A percentile compares a stretch with the other conserved stretches of the same genome.
Conservation (phyloP, 1,139 yeast genomes). For the Pneumocystis canis region DNA sequence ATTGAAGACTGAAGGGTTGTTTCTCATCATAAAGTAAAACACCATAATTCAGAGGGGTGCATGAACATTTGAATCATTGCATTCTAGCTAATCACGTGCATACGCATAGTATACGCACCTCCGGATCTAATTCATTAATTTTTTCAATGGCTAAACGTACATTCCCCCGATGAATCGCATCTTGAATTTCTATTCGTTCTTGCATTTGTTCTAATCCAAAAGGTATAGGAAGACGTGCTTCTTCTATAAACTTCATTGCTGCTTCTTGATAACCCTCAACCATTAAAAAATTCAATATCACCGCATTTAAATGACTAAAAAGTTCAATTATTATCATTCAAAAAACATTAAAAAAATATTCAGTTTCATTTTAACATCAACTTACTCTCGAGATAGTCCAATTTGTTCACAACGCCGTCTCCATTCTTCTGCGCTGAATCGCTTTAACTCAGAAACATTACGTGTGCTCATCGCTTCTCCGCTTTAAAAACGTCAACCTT, state of each 20-base stretch:
- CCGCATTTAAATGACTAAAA: constrained; percentile 22
- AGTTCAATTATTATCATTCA: background rate
- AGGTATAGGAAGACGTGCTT: constrained; percentile 22
- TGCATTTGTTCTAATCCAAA: constrained; percentile 21
- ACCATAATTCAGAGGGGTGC: constrained; percentile 20
- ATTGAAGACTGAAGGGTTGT: constrained; percentile 20
- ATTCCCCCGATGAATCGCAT: constrained; percentile 24
- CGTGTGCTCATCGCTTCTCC: background rate
- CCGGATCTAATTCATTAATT: constrained; percentile 28
- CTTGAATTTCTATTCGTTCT: constrained; percentile 24
- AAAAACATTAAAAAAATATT: background rate
- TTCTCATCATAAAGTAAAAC: constrained; percentile 18
- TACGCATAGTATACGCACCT: constrained; percentile 15
- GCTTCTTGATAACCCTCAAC: constrained; percentile 29
- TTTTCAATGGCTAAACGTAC: constrained; percentile 26
- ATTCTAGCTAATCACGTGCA: background rate
- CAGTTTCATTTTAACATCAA: background rate
- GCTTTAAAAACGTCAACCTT: too few species aligned
- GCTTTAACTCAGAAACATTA: background rate
- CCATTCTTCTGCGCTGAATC: background rate
- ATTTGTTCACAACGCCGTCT: background rate
- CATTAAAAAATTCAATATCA: constrained; percentile 28
- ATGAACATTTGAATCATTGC: constrained; percentile 19
- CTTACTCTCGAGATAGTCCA: background rate
- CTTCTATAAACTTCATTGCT: constrained; percentile 26